A percentile compares a stretch with the other conserved stretches of the same genome.
Conservation (phyloP, 495 filamentous ascomycete species). For the Hyaloscypha variabilis region DNA sequence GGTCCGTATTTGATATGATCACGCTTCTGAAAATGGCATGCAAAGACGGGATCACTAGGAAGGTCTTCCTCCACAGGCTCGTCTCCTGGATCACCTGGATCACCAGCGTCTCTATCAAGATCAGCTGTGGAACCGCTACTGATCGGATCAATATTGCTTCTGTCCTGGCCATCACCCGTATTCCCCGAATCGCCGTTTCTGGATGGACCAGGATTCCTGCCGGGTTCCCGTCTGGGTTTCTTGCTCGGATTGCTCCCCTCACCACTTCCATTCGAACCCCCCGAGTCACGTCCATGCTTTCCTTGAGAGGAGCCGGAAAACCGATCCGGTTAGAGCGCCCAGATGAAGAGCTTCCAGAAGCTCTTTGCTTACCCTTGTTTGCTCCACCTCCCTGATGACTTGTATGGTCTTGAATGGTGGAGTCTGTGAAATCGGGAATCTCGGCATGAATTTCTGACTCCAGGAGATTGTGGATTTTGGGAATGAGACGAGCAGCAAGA, state of each 20-base stretch:
- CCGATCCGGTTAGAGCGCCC: not conserved
- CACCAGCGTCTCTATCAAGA: not conserved
- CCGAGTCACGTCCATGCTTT: not conserved
- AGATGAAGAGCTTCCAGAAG: too few relatives aligned
- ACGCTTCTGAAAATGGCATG: not conserved
- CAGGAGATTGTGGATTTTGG: not conserved
- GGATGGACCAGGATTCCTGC: not conserved
- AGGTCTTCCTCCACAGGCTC: not conserved
- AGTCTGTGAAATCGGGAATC: not conserved
- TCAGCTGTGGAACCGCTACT: not conserved
- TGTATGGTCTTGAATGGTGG: too few relatives aligned
- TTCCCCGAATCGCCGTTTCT: not conserved
- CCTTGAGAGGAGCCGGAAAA: not conserved
- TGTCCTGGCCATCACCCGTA: not conserved
- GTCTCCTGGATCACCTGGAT: not conserved
- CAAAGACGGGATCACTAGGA: not conserved
- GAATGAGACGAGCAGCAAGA: constrained; percentile 6
- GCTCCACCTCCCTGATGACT: too few relatives aligned
- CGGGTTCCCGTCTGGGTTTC: not conserved
- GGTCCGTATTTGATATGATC: not conserved
- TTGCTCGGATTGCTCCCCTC: not conserved
- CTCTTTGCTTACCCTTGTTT: too few relatives aligned
- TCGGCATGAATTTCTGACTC: not conserved
- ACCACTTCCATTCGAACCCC: not conserved
- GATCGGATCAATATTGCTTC: not conserved